Evolutionary conservation across 352 stramenopile species (phyloP).

Genomic region (Pythium scleroteichum): DNA sequence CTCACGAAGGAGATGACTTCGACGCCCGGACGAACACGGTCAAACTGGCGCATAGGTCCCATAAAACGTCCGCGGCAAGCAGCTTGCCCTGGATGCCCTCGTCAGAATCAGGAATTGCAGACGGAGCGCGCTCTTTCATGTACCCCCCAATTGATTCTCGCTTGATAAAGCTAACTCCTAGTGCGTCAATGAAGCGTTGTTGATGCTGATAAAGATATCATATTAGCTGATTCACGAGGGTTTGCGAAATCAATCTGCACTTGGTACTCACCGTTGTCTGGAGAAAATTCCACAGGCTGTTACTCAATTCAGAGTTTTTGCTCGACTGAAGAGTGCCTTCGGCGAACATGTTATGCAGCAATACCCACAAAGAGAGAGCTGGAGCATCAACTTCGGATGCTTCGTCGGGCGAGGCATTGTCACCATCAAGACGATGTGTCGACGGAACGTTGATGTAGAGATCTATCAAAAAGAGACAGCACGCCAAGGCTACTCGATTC

Average conservation of each 20-base stretch:
- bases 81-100: constrained; percentile 18
- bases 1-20: background rate
- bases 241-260: too few relatives aligned
- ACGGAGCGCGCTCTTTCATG: constrained; percentile 18
- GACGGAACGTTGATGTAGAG: constrained; percentile 68
- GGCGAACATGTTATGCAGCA: constrained; percentile 41
- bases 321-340: constrained; percentile 15
- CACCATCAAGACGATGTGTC: constrained; percentile 41
- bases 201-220: too few relatives aligned
- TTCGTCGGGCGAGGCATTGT: constrained; percentile 23
- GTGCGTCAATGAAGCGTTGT: constrained; percentile 17
- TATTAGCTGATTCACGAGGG: too few relatives aligned
- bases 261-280: constrained; percentile 48
- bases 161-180: constrained; percentile 18
- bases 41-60: constrained; percentile 21
- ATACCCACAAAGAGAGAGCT: constrained; percentile 61
- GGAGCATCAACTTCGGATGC: constrained; percentile 30
- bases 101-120: constrained; percentile 9
- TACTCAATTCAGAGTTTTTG: constrained; percentile 18
- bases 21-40: constrained; percentile 2
- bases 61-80: constrained; percentile 23
- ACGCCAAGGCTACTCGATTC: constrained; percentile 50
- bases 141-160: constrained; percentile 20
- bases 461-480: constrained; percentile 74
- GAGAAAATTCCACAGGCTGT: constrained; percentile 57